Base-by-base conservation (phyloP, 2,329 filamentous ascomycete genomes). In the Mollisia scopiformis region DNA sequence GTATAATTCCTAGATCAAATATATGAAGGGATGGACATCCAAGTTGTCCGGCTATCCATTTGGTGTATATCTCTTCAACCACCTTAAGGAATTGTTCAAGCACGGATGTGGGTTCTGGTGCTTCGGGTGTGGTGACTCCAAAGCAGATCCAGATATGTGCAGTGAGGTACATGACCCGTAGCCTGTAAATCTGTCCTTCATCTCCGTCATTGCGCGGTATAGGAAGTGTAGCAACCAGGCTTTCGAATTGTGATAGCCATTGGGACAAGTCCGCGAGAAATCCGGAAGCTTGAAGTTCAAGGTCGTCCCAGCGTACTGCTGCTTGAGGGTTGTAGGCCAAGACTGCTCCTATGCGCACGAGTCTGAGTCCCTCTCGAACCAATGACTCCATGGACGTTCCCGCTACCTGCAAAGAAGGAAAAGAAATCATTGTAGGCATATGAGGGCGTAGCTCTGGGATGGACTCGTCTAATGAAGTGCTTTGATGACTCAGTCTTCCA, bases 1-100 rank as follows among this genome's bases (percentile, higher is more conserved):
- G 75, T 27, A 80, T 71, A 0, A 80, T 57, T 21, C 78, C 76
- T 13, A 76, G 78, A 39, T 80, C 78, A 49, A 80, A 80, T n/a
- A 43, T 6, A 72, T 74, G 35, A 81, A 81, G 54, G 19, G 62
- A 55, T 16, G 23, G 31, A 31, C 25, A 14, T 16, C 21, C 11
- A 27, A 25, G 1, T 41, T 23, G 8, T 5, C n/a, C 41, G 23
- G 49, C 10, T 23, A 19, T n/a, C 59, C 59, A 61, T 8, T 10
- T 41, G 2, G 47, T 23, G 50, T 51, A 54, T 1, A 64, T 65
- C 54, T 68, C 70, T 6, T 73, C 68, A 1, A 67, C 64, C 2
- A 75, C 52, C 1, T 74, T 65, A 0, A 61, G 19, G 27, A 63
- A 52, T 0, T 3, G 33, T 13, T 37, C 41, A 19, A 59, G 50